Evolutionary conservation across 2,329 filamentous ascomycete genomes (phyloP), one percentile per base, ranked within the genome.

Genomic region (Ceratocystis albifundus): DNA sequence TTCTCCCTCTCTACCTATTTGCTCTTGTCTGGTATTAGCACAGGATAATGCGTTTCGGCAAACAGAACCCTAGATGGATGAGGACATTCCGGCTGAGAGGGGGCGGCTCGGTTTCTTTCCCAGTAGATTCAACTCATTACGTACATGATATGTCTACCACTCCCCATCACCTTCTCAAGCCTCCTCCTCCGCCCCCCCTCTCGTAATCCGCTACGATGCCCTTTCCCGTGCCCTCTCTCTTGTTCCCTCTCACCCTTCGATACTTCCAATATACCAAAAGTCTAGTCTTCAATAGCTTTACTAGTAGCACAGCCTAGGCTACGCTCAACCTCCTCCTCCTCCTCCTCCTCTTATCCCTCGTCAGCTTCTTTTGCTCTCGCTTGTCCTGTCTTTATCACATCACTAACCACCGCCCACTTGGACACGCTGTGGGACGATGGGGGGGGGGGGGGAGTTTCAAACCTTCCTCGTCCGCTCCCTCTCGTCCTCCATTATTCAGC

Each of bases 361-460:
- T n/a, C 53, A 57, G 53, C 53, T 57, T 57, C n/a, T 57, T 28
- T 4, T 57, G 53, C 53, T 57, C 53, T 28, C 53, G 30, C 25
- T n/a, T 57, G 36, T 41, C 36, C 36, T 41, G 36, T 41, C 36
- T 41, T 41, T 10, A 50, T n/a, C 46, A n/a, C n/a, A 50, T 50
- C n/a, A 50, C 22, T 22, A 50, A n/a, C 46, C 22, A 22, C 46
- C 36, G 10, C 36, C 36, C 36, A 41, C 36, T 41, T 41, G 36
- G 36, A 41, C 36, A 41, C 36, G 3, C 36, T 41, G 10, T 41
- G 36, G 36, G 36, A 41, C 36, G 36, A 41, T 41, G 36, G 36
- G 36, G 36, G n/a, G n/a, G n/a, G n/a, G n/a, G n/a, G n/a, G n/a
- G n/a, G n/a, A n/a, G 36, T 41, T 8, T 41, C 36, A 41, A 41